These are phyloP conservation scores for Fusarium lateritium DNA, from an alignment of 2,329 filamentous ascomycete species.

Conservation along the genomic window DNA sequence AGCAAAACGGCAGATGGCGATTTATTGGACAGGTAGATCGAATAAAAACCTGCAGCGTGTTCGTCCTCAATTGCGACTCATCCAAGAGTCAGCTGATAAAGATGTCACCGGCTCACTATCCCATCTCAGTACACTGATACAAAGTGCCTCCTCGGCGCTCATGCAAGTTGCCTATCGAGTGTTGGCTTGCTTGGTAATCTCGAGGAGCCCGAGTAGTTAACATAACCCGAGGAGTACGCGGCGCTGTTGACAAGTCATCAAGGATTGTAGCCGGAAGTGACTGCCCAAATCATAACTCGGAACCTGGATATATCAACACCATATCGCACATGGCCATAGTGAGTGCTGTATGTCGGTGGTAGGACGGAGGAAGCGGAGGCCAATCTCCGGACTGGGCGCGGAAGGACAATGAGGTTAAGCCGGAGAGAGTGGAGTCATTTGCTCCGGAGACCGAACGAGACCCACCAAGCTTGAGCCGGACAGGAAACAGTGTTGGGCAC, in stretches of 20 bases:
- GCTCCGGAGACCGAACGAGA: conserved; percentile 32
- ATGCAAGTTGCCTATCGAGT: conserved; percentile 1
- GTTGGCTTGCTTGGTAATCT: conserved; percentile 19
- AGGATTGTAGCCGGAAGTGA: background rate
- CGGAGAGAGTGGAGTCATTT: conserved; percentile 42
- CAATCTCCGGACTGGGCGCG: conserved; percentile 26
- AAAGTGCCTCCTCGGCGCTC: background rate
- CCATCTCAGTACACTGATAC: background rate
- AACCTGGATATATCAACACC: background rate
- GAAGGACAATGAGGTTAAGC: conserved; percentile 13
- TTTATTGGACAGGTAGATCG: conserved; percentile 37
- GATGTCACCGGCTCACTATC: conserved; percentile 11
- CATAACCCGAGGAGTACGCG: background rate
- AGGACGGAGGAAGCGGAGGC: conserved; percentile 30
- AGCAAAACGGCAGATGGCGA: conserved; percentile 12
- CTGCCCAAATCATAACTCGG: background rate
- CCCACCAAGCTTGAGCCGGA: conserved; percentile 23
- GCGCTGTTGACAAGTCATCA: background rate
- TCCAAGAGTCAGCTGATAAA: conserved; percentile 24
- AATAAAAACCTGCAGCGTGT: conserved; percentile 41
- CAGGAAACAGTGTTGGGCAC: conserved; percentile 27
- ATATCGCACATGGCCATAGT: background rate
- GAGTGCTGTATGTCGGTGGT: conserved; percentile 15
- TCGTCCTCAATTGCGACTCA: conserved; percentile 24
- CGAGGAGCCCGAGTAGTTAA: background rate